Evolutionary conservation across 208 protist species (phyloP), one percentile per base, ranked within the genome.

Genomic region (Trypanosoma rangeli): DNA sequence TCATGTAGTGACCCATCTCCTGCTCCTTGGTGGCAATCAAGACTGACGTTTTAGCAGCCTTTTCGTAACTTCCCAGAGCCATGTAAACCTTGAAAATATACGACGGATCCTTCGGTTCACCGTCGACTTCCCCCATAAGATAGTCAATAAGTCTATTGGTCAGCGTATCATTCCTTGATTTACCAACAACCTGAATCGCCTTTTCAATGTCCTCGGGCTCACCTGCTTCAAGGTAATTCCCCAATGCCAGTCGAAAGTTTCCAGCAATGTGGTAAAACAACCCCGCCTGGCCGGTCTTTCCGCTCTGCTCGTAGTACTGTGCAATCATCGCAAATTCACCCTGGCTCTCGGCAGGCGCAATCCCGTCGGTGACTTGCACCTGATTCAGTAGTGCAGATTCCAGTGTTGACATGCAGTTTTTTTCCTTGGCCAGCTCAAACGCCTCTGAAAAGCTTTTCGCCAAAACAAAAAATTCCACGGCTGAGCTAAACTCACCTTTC

Each of bases 61-160:
- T 97, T 64, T 96, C 84, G 73, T 92, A 98, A 81, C 97, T 98
- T 52, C 97, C 96, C 26, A 99, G 84, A 10, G 96, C 94, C 82
- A 99, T 96, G 76, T 98, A 98, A 35, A 99, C 86, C 65, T 94
- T 90, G 81, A 98, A 99, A 67, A 99, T 98, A 79, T 99, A 98
- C n/a, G 97, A 93, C 1, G 95, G 95, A 68, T 99, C 94, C 85
- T 98, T 99, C 31, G 97, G 94, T 48, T 97, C 84, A 28, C 93
- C 94, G 73, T 98, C 97, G 0, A 79, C 84, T 64, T 98, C 94
- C 22, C 97, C 97, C 93, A 98, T 98, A 31, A 99, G 89, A 71
- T 92, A 98, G 79, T 98, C 97, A 70, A 99, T 96, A 58, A 99
- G 89, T 72, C 76, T 85, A 80, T 94, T 93, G 39, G 94, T 98